Evolutionary conservation across 2,329 filamentous ascomycete species (phyloP).

Genomic region (Epichloe bromicola): DNA sequence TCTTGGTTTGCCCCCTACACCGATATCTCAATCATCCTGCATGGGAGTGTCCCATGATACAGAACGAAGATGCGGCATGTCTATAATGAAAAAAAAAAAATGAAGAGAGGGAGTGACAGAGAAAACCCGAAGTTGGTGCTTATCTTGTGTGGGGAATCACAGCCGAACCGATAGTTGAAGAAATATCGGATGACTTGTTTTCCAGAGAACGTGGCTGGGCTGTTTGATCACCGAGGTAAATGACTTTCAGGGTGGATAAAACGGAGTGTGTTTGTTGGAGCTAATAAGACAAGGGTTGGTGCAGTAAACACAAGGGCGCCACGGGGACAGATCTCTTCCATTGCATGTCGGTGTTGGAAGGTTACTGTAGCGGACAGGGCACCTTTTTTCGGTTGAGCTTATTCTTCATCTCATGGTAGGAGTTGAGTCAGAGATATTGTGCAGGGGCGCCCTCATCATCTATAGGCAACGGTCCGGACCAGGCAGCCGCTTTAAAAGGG

Average conservation of each 20-base stretch:
- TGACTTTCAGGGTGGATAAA: neutral
- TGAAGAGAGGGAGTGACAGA: neutral
- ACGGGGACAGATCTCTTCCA: neutral
- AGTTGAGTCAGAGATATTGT: constrained; percentile 9
- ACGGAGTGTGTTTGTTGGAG: neutral
- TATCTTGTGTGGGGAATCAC: neutral
- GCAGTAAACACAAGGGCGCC: neutral
- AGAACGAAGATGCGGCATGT: neutral
- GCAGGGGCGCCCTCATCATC: constrained; percentile 10
- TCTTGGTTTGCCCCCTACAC: neutral
- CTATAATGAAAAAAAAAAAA: neutral
- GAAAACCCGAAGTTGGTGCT: neutral
- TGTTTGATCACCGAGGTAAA: neutral
- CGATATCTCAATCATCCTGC: neutral
- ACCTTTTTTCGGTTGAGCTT: neutral
- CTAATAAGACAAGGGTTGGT: neutral
- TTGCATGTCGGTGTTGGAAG: neutral
- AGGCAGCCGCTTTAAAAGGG: constrained; percentile 41
- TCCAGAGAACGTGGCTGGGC: neutral
- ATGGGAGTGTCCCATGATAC: neutral
- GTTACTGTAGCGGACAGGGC: neutral
- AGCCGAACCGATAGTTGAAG: neutral
- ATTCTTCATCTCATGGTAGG: constrained; percentile 12
- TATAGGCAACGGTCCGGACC: neutral
- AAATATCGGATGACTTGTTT: neutral